Percentiles rank a stretch among this genome's conserved stretches.
Conservation (phyloP, 108 stramenopile genomes). For the Nitzschia sp. region DNA sequence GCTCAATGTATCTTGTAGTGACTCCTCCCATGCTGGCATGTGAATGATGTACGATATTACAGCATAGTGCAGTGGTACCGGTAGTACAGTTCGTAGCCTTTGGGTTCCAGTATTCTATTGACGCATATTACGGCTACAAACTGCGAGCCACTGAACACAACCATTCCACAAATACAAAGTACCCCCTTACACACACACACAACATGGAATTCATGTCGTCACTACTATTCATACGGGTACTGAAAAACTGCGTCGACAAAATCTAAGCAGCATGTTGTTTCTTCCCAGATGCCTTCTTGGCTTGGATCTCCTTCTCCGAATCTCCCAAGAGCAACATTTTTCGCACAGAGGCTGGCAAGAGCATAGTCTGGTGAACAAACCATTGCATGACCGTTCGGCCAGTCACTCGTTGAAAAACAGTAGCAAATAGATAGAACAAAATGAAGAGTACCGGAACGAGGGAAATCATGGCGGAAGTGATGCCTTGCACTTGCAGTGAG, state of each 20-base stretch:
- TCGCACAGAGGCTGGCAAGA: constrained; percentile 1
- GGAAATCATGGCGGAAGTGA: constrained; percentile 51
- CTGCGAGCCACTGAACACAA: no score
- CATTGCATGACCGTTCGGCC: constrained; percentile 57
- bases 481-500: constrained; percentile 59
- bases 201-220: no score
- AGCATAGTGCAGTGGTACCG: no score
- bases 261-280: constrained; percentile 9
- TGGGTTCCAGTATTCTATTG: no score
- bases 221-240: no score
- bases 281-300: constrained; percentile 1
- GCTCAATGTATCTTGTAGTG: neutral
- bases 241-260: neutral
- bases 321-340: constrained; percentile 6
- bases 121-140: no score
- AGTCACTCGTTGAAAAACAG: constrained; percentile 44
- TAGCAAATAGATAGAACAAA: constrained; percentile 47
- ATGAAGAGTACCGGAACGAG: constrained; percentile 45
- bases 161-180: no score
- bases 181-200: no score
- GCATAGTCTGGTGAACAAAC: constrained; percentile 26
- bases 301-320: neutral
- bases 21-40: no score
- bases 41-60: no score
- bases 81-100: no score